Base-by-base conservation (phyloP, 805 yeast species). In the Yamadazyma paraphyllophila region DNA sequence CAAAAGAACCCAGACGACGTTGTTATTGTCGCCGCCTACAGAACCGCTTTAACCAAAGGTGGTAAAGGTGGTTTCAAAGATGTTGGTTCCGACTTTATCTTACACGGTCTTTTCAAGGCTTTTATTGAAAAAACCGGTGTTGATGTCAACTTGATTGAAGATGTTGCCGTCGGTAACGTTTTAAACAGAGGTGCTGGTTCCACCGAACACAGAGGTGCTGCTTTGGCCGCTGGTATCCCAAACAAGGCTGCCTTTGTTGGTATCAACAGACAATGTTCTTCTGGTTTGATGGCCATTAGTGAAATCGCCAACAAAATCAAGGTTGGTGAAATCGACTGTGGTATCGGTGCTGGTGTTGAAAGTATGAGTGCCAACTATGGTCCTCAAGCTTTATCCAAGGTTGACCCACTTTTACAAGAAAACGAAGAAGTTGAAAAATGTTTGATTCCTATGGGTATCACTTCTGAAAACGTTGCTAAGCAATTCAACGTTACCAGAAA, bases 121-220 rank as follows among this genome's bases (percentile, higher is more conserved):
- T 76, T 87, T 51, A 62, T 91, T 47, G 73, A 76, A 47, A 76
- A 74, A 51, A 66, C 80, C 34, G 67, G 72, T 37, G 67, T 79
- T 37, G 81, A 79, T 54, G 64, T 67, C 26, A 51, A 56, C 46
- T 61, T 81, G 53, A 82, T 92, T 50, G 96, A 85, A 56, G 97
- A 92, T 59, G 83, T 92, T 47, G 84, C 84, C 27, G 83, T 88
- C 51, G 98, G 98, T 55, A 92, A 92, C 65, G 97, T 92, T 24
- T 77, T 91, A 61, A 89, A 91, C 71, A 78, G 81, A 39, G 96
- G 96, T 41, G 95, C 97, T 17, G 98, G 97, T 58, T 96, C 94
- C 44, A 85, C 85, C 46, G 97, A 91, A 69, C 96, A 88, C 69
- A 77, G 98, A 57, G 96, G 96, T 40, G 97, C 97, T 35, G 76